Base-by-base conservation (phyloP, 2,329 filamentous ascomycete species). In the Fusarium xylarioides region DNA sequence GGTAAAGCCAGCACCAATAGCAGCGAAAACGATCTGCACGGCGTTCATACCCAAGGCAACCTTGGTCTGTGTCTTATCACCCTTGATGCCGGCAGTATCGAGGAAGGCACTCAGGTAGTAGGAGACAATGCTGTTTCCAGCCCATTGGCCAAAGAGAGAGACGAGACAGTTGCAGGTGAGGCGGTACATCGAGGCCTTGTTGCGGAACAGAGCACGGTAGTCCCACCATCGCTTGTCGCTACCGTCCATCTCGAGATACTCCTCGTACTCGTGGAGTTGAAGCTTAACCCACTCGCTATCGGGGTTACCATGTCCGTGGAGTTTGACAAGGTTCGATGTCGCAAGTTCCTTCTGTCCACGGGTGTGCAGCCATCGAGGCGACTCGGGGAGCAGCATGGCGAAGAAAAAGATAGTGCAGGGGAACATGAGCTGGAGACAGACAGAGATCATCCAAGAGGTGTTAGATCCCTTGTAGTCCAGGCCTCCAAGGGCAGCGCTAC, bases 81-180 rank as follows among this genome's bases (percentile, higher is more conserved):
- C 79, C 5, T 74, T 81, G 68, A 86, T 83, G 18, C 88, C 88
- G 30, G 86, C 87, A 3, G 85, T 86, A 38, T 85, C 81, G 57
- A 90, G 82, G 66, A 89, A 84, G 50, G 86, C 79, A 5, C 73
- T 71, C 4, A 89, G 82, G 77, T 87, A 89, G 75, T 89, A 89
- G 11, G 85, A 86, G 14, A 86, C 77, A 10, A 82, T 63, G 11
- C 76, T 76, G 68, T 83, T 83, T 0, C 82, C 84, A 5, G 83
- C 82, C 83, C 83, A 87, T 73, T 88, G 85, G 4, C 84, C 83
- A 46, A 87, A 86, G 46, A 84, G 80, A 5, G 83, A 80, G 40
- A 86, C 81, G 34, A 80, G 77, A 42, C 82, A 80, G 65, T 85
- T 86, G 66, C 82, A 84, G 10, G 81, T 76, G 2, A 88, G 80